Percentiles rank a stretch among this genome's conserved stretches.
Conservation (phyloP, 345 rosid genomes). For the Populus davidiana region DNA sequence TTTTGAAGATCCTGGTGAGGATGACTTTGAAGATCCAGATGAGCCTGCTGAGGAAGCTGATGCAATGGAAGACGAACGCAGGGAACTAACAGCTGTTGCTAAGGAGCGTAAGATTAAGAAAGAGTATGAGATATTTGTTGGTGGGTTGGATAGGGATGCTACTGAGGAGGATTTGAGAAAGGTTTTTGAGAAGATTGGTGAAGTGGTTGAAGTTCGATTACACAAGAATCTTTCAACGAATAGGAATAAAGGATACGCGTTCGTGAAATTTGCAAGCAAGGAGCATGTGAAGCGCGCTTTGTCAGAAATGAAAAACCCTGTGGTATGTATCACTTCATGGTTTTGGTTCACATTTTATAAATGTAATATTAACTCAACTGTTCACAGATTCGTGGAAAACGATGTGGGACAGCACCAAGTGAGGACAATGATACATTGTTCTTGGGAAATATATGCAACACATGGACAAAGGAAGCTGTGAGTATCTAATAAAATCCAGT, state of each 20-base stretch:
- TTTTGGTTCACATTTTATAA: background rate
- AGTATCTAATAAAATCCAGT: conserved; percentile 27
- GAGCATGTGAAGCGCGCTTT: conserved; percentile 55
- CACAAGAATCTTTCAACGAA: conserved; percentile 42
- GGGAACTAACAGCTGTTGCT: conserved; percentile 45
- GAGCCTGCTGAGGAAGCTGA: conserved; percentile 41
- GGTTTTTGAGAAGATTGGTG: conserved; percentile 57
- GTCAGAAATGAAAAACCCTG: conserved; percentile 61
- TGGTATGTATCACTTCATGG: conserved; percentile 33
- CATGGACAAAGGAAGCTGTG: conserved; percentile 70
- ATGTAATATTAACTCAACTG: background rate
- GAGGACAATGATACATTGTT: conserved; percentile 65
- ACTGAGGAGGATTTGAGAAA: conserved; percentile 52
- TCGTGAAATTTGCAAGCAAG: conserved; percentile 55
- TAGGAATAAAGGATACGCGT: conserved; percentile 62
- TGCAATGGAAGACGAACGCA: conserved; percentile 47
- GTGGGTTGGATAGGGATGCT: conserved; percentile 59
- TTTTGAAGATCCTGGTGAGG: conserved; percentile 53
- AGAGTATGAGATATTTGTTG: conserved; percentile 59
- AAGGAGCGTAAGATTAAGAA: conserved; percentile 51
- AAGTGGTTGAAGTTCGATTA: conserved; percentile 53
- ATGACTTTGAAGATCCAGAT: conserved; percentile 46
- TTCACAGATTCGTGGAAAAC: conserved; percentile 56
- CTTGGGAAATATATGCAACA: conserved; percentile 63
- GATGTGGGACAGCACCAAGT: conserved; percentile 64